These are phyloP conservation scores for Tetracentron sinense DNA, from an alignment of 164 flowering plant genomes.

Conservation along the genomic window DNA sequence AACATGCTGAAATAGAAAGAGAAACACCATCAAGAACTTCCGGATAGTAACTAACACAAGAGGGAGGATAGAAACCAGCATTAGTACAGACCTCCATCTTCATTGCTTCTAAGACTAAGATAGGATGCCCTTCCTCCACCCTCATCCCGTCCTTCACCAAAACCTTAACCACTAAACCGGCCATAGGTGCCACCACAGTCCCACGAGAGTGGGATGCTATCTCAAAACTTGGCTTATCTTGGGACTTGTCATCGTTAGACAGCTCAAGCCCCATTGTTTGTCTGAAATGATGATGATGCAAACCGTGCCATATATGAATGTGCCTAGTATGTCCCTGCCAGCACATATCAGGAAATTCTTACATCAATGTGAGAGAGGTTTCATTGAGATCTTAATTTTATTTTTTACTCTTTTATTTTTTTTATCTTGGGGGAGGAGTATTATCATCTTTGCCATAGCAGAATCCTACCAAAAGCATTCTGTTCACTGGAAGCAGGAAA, in stretches of 20 bases:
- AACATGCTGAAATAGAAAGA: conserved; percentile 54
- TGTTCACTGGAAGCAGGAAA: background rate
- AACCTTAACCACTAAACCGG: conserved; percentile 91
- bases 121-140: conserved; percentile 71
- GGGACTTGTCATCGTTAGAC: conserved; percentile 44
- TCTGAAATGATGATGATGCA: conserved; percentile 68
- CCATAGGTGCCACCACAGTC: conserved; percentile 89
- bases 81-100: conserved; percentile 91
- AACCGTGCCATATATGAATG: conserved; percentile 79
- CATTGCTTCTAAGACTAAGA: conserved; percentile 93
- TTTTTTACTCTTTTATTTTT: too few species aligned
- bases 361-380: background rate
- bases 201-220: conserved; percentile 57
- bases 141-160: conserved; percentile 57
- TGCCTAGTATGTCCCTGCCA: conserved; percentile 58
- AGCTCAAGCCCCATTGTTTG: conserved; percentile 42
- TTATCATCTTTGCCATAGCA: background rate
- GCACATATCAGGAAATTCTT: conserved; percentile 5
- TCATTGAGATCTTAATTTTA: too few species aligned
- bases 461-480: background rate
- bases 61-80: conserved; percentile 4
- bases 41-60: background rate
- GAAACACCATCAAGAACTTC: background rate
- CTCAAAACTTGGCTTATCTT: conserved; percentile 44
- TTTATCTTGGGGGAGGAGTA: too few species aligned